Percentiles rank a stretch among this genome's conserved stretches.
Conservation (phyloP, 2,329 filamentous ascomycete species). For the Lecanosticta acicola region DNA sequence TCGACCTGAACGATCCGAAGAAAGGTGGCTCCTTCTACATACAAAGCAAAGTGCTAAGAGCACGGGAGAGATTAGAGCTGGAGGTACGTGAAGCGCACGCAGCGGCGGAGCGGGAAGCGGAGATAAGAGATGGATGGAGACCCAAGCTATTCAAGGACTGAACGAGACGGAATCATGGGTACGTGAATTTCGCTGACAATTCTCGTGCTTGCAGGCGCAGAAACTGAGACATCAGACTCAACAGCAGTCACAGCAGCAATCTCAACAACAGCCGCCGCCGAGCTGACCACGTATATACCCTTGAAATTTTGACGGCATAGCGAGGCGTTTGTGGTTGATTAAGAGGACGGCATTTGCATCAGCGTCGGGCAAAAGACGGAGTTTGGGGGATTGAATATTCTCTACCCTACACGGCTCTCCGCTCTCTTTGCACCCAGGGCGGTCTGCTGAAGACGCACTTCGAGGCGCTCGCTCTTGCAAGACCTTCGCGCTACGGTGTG, state of each 20-base stretch:
- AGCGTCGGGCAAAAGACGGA: conserved; percentile 7
- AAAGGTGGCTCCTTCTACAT: conserved; percentile 97
- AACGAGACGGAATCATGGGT: conserved; percentile 23
- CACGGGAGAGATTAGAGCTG: conserved; percentile 84
- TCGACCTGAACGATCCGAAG: conserved; percentile 88
- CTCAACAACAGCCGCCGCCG: conserved; percentile 10
- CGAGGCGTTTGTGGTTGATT: conserved; percentile 20
- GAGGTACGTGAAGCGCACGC: conserved; percentile 70
- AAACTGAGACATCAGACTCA: conserved; percentile 22
- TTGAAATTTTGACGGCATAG: conserved; percentile 22
- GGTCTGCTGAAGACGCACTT: neutral
- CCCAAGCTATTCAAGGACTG: conserved; percentile 91
- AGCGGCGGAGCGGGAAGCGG: conserved; percentile 67
- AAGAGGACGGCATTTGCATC: conserved; percentile 11
- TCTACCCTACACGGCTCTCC: conserved; percentile 7
- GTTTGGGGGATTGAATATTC: neutral
- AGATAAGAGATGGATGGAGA: conserved; percentile 81
- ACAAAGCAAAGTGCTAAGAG: conserved; percentile 91
- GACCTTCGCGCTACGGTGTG: neutral
- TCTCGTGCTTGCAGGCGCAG: conserved; percentile 22
- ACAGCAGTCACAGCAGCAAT: conserved; percentile 7
- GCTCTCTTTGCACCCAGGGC: conserved; percentile 10
- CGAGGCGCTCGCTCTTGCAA: neutral
- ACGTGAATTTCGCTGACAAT: conserved; percentile 17
- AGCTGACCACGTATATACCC: conserved; percentile 11